Base-by-base conservation (phyloP, 768 basidiomycete genomes). In the Lentinula boryana region DNA sequence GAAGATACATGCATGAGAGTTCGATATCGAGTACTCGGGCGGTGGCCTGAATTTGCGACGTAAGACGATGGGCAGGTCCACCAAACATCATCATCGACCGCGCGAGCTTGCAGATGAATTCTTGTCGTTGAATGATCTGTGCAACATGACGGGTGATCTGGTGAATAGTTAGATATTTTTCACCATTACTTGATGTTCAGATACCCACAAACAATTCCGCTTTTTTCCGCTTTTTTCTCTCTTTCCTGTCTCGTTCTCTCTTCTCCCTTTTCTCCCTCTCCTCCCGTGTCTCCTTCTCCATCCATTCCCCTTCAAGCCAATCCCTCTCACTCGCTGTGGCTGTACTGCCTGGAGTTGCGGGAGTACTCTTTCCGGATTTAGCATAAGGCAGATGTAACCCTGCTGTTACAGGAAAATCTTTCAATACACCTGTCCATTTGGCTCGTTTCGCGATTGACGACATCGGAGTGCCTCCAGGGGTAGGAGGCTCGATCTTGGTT, bases 21-120 rank as follows among this genome's bases (percentile, higher is more conserved):
- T 77, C 58, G 61, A 94, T 78, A 63, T 94, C 91, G 27, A 95
- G 81, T 13, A 93, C 89, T 6, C 80, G 80, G 13, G 86, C 90
- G 1, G 91, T 90, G 13, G 88, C 85, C 68, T 86, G 84, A 60
- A 94, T 85, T 69, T 94, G 91, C 1, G 89, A 81, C 67, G 87
- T 90, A 18, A 95, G 79, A 44, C 92, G 87, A 70, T 95, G 91
- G 12, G 87, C 83, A 18, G 91, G 90, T 5, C 86, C 87, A 9
- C 91, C 92, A 65, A 91, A 93, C 83, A 89, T 91, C 90, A 94
- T 95, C 80, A 95, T 85, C 9, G 90, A 85, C 55, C 90, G 83
- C 5, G 88, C 83, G 32, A 94, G 82, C 76, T 93, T 93, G 71
- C 93, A 74, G 54, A 95, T 80, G 73, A 95, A 95, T 60, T 89